Evolutionary conservation across 345 rosid species (phyloP).

Genomic region (Streptanthus diversifolius): DNA sequence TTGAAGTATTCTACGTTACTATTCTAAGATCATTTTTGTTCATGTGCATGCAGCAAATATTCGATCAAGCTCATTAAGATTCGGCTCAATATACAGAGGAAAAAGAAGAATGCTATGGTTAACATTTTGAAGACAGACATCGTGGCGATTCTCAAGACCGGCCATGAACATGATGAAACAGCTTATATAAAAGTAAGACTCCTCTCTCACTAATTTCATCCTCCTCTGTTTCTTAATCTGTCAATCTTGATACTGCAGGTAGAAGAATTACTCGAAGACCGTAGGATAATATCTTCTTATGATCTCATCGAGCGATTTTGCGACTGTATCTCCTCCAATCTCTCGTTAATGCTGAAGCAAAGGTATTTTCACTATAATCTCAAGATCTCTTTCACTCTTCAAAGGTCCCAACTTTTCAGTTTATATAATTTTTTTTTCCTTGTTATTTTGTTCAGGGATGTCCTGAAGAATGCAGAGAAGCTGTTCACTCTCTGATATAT

Average conservation of each 20-base stretch:
- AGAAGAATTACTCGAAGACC: constrained; percentile 61
- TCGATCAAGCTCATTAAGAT: constrained; percentile 47
- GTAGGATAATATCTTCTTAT: constrained; percentile 48
- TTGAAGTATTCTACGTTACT: not conserved
- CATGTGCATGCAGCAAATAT: constrained; percentile 49
- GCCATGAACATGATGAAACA: constrained; percentile 39
- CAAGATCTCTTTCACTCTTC: not conserved
- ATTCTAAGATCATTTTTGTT: not conserved
- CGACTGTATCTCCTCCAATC: constrained; percentile 40
- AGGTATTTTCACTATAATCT: constrained; percentile 35
- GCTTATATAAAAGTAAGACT: constrained; percentile 69
- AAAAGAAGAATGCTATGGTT: constrained; percentile 47
- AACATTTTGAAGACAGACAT: constrained; percentile 59
- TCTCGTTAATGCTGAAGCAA: constrained; percentile 58
- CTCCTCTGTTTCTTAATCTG: not conserved
- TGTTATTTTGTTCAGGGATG: constrained; percentile 48
- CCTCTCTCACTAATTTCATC: not conserved
- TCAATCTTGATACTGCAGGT: constrained; percentile 46
- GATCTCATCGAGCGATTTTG: constrained; percentile 51
- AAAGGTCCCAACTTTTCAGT: not conserved
- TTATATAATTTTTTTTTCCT: not conserved
- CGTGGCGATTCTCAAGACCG: constrained; percentile 55
- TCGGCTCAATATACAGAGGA: constrained; percentile 51
- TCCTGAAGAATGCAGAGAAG: constrained; percentile 79
- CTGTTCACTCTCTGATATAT: constrained; percentile 55